These are phyloP conservation scores for Paraphoma chrysanthemicola DNA, from an alignment of 2,329 filamentous ascomycete genomes.

Conservation along the genomic window DNA sequence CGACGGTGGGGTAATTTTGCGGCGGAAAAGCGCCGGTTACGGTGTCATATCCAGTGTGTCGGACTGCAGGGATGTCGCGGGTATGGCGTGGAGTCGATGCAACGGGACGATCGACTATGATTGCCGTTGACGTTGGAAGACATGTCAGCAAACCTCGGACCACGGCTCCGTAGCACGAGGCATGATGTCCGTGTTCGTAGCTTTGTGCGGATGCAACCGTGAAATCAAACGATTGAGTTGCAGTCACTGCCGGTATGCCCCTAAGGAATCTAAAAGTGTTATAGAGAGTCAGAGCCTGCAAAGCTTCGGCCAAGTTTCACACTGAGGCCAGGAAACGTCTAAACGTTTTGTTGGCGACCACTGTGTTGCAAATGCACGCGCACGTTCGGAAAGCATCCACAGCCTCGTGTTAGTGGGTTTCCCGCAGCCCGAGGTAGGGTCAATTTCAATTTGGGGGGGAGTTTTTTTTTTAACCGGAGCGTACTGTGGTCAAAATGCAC, in stretches of 20 bases:
- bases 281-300: not conserved
- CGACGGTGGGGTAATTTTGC: not conserved
- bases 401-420: not conserved
- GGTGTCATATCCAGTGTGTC: not conserved
- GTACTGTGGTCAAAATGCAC: not conserved
- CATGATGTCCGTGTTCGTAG: not conserved
- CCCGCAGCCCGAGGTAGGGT: not conserved
- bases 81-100: conserved; percentile 4
- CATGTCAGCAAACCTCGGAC: not conserved
- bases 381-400: not conserved
- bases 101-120: conserved; percentile 1
- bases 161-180: not conserved
- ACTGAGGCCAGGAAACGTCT: not conserved
- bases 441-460: not conserved
- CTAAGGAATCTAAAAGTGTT: not conserved
- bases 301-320: not conserved
- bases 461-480: not conserved
- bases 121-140: not conserved
- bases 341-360: not conserved
- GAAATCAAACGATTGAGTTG: too few species aligned
- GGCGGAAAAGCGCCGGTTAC: not conserved
- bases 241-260: too few species aligned
- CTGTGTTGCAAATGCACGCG: not conserved
- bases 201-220: not conserved
- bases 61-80: conserved; percentile 3